Evolutionary conservation across 352 stramenopile species (phyloP), one percentile per base, ranked within the genome.

Genomic region (Globisporangium orthogonon): DNA sequence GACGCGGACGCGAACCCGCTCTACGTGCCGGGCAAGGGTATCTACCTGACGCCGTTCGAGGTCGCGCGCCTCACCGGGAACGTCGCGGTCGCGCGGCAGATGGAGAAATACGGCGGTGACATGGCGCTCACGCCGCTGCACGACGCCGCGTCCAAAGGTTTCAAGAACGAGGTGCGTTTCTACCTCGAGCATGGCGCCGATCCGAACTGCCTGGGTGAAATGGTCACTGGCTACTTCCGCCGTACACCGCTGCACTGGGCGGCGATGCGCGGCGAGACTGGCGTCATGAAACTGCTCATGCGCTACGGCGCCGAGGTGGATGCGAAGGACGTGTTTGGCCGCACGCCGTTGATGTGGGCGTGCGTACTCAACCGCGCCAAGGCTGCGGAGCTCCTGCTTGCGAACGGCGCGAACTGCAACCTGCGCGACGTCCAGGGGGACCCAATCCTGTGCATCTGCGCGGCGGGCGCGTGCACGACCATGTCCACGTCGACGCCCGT

Each of bases 191-290:
- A 89, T 13, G 81, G 83, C 18, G 78, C 82, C 5, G 62, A 80
- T 44, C 75, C 79, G 7, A 70, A 94, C 33, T 78, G 67, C 14
- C 56, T 91, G 14, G 83, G 83, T 5, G 83, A 94, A 58, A 78
- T 90, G 58, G 78, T 87, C 0, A 74, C 71, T 0, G 80, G 83
- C 0, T 86, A 78, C 37, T 90, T 89, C 52, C 62, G 67, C 13
- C 80, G 83, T 14, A 90, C 78, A 2, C 83, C 83, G 6, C 73
- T 93, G 9, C 83, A 93, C 44, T 93, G 83, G 83, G 79, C 83
- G 15, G 83, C 83, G 6, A 91, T 94, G 57, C 81, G 83, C 58
- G 83, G 83, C 2, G 67, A 91, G 49, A 64, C 70, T 0, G 61
- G 71, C 13, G 70, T 75, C 17, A 68, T 94, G 29, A 75, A 83